These are phyloP conservation scores for Yamadazyma songkhlaensis DNA, from an alignment of 1,139 yeast species.

Conservation along the genomic window DNA sequence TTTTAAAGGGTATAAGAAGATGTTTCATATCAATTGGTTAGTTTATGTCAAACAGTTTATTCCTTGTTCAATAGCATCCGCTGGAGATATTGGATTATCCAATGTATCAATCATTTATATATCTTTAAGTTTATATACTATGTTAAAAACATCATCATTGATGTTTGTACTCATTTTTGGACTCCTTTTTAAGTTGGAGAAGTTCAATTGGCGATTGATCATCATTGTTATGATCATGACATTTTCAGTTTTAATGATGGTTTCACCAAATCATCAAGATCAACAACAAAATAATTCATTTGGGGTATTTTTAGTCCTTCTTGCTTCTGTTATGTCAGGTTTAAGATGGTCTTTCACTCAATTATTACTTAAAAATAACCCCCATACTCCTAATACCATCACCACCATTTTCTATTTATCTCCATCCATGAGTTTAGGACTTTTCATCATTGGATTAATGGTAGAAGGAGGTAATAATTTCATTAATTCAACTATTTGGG, in stretches of 20 bases:
- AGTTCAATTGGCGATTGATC: constrained; percentile 61
- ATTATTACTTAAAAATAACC: constrained; percentile 61
- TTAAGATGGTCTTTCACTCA: constrained; percentile 95
- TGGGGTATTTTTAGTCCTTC: constrained; percentile 72
- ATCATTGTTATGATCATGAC: constrained; percentile 77
- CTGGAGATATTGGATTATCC: constrained; percentile 93
- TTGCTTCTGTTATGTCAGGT: constrained; percentile 83
- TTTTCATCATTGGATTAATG: constrained; percentile 58
- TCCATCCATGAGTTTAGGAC: constrained; percentile 72
- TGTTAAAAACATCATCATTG: constrained; percentile 82
- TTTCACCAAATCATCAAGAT: constrained; percentile 37
- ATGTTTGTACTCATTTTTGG: constrained; percentile 89
- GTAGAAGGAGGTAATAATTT: constrained; percentile 67
- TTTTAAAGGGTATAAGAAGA: constrained; percentile 8
- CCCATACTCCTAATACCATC: constrained; percentile 68
- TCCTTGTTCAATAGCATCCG: constrained; percentile 86
- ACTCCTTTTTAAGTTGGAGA: constrained; percentile 72
- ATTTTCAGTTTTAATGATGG: constrained; percentile 84
- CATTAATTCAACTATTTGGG: constrained; percentile 59
- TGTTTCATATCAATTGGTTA: constrained; percentile 18
- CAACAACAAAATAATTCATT: constrained; percentile 18
- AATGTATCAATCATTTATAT: constrained; percentile 79
- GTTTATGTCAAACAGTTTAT: constrained; percentile 55
- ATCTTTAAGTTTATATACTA: constrained; percentile 84
- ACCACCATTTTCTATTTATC: constrained; percentile 79